phyloP scores from a whole-genome alignment of 1,284 basidiomycete genomes.

The Neolentinus lepideus region DNA sequence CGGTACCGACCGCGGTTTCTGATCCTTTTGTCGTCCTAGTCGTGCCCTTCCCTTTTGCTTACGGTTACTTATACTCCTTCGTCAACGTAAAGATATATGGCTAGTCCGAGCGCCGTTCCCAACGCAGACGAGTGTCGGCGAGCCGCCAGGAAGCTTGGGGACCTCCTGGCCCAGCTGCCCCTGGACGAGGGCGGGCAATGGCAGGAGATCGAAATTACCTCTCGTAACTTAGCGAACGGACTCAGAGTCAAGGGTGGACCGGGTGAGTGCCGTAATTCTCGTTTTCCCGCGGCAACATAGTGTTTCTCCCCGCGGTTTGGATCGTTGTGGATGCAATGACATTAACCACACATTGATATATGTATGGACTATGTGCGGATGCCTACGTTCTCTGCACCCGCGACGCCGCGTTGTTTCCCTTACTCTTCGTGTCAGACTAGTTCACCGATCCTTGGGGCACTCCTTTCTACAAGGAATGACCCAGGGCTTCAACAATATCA shows the following conservation, averaged over 20 bases:
- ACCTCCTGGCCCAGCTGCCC: not conserved
- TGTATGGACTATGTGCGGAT: too few relatives aligned
- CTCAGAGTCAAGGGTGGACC: constrained; percentile 46
- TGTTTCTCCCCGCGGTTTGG: too few relatives aligned
- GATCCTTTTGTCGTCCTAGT: not conserved
- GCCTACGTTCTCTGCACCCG: too few relatives aligned
- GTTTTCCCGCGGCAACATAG: not conserved
- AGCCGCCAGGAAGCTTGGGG: not conserved
- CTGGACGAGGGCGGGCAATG: constrained; percentile 24
- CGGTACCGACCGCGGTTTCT: not conserved
- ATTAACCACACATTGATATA: too few relatives aligned
- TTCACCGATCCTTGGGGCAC: too few relatives aligned
- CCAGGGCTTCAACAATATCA: too few relatives aligned
- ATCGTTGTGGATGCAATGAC: too few relatives aligned
- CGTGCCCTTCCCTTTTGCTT: not conserved
- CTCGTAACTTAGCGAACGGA: constrained; percentile 53
- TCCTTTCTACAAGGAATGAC: too few relatives aligned
- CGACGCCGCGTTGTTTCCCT: too few relatives aligned
- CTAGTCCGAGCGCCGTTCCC: not conserved
- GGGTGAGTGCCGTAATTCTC: constrained; percentile 25
- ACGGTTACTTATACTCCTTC: not conserved
- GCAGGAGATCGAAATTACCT: constrained; percentile 42
- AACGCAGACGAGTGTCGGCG: not conserved
- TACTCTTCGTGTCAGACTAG: too few relatives aligned
- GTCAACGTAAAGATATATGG: not conserved